Conservation (phyloP, 768 basidiomycete species). For the Coprinopsis sp. region DNA sequence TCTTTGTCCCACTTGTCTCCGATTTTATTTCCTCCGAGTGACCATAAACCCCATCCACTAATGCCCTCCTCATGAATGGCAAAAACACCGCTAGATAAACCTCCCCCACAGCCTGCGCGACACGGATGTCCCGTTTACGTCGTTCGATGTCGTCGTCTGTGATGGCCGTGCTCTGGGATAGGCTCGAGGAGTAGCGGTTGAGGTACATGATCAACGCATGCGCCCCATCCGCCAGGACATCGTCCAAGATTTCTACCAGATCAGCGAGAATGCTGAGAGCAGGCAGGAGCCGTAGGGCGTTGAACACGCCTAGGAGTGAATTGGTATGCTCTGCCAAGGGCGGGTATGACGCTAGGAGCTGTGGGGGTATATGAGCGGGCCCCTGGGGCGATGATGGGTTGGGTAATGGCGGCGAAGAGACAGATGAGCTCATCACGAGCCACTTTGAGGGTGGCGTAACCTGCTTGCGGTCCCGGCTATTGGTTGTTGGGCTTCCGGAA, state of each 20-base stretch:
- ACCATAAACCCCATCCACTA: conserved; percentile 75
- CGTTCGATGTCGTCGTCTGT: conserved; percentile 15
- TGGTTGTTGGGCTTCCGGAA: conserved; percentile 8
- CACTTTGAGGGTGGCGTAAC: conserved; percentile 42
- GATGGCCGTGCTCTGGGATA: conserved; percentile 2
- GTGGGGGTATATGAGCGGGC: conserved; percentile 63
- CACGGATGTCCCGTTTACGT: conserved; percentile 23
- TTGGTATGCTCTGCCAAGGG: conserved; percentile 74
- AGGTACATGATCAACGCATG: conserved; percentile 43
- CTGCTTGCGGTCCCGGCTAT: conserved; percentile 9
- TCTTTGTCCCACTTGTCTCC: background rate
- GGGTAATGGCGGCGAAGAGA: conserved; percentile 25
- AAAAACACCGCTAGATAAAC: conserved; percentile 60
- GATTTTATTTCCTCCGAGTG: background rate
- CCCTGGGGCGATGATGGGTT: conserved; percentile 21
- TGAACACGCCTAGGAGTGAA: conserved; percentile 65
- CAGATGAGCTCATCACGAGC: conserved; percentile 37
- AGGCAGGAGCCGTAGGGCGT: conserved; percentile 76
- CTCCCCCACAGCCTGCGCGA: conserved; percentile 44
- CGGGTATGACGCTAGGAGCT: conserved; percentile 66
- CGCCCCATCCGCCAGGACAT: conserved; percentile 42
- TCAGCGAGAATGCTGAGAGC: conserved; percentile 54
- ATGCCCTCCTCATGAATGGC: conserved; percentile 65
- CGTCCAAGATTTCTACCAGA: conserved; percentile 49
- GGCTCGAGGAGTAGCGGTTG: conserved; percentile 20